These are phyloP conservation scores for Pyricularia pennisetigena DNA, from an alignment of 2,329 filamentous ascomycete genomes.

Conservation along the genomic window DNA sequence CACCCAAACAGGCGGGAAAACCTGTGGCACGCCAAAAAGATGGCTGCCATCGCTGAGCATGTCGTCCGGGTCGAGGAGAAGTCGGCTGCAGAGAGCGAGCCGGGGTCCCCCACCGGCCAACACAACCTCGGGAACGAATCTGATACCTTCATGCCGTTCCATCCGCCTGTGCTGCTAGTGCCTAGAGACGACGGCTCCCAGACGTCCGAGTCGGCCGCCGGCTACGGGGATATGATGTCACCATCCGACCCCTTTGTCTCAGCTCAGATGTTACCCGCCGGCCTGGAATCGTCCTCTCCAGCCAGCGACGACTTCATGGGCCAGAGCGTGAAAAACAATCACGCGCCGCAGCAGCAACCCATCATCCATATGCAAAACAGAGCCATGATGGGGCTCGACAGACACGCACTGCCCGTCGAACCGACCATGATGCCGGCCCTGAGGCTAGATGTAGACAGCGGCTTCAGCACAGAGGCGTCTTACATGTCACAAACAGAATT, in stretches of 20 bases:
- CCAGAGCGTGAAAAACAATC: not conserved
- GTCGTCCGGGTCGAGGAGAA: constrained; percentile 26
- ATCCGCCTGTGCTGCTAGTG: not conserved
- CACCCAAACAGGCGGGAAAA: constrained; percentile 22
- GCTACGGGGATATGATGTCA: not conserved
- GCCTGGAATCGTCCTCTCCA: not conserved
- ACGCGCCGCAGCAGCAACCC: not conserved
- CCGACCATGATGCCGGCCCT: constrained; percentile 1
- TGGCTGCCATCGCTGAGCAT: constrained; percentile 19
- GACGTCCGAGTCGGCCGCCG: not conserved
- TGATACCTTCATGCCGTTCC: not conserved
- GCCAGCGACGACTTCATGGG: not conserved
- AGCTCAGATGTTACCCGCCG: not conserved
- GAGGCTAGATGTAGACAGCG: not conserved
- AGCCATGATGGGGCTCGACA: not conserved
- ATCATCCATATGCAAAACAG: not conserved
- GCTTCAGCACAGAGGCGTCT: constrained; percentile 5
- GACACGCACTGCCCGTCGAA: not conserved
- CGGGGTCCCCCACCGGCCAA: constrained; percentile 2
- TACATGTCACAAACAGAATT: constrained; percentile 4
- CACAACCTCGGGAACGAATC: not conserved
- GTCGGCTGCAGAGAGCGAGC: not conserved
- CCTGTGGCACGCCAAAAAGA: constrained; percentile 23
- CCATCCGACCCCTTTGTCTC: not conserved
- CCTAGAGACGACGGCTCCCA: not conserved